These are phyloP conservation scores for Vitis riparia DNA, from an alignment of 164 flowering plant species.

Conservation along the genomic window DNA sequence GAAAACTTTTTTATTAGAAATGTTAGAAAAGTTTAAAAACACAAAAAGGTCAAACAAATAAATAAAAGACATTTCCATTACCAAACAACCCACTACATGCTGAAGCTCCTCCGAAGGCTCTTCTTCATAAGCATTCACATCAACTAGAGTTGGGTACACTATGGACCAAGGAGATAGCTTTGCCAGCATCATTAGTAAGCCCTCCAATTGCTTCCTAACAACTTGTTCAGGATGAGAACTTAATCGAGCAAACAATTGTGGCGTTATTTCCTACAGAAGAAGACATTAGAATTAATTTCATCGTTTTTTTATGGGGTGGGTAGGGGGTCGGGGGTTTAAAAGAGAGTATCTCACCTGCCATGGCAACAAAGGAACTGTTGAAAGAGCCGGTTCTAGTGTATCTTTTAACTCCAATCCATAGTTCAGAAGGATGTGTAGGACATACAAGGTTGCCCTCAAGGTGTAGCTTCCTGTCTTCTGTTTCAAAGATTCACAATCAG, in stretches of 20 bases:
- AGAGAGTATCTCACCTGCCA: conserved; percentile 79
- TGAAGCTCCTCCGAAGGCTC: conserved; percentile 88
- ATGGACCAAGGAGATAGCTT: conserved; percentile 88
- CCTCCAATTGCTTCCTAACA: conserved; percentile 77
- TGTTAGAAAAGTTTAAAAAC: background rate
- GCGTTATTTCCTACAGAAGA: conserved; percentile 74
- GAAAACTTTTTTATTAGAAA: background rate
- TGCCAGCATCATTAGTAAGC: conserved; percentile 78
- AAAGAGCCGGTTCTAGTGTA: conserved; percentile 74
- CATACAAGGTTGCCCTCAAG: conserved; percentile 73
- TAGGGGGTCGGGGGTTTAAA: background rate
- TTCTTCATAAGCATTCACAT: conserved; percentile 72
- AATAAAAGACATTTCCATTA: conserved; percentile 29
- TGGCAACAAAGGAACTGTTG: conserved; percentile 75
- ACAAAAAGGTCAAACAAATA: background rate
- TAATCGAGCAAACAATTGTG: conserved; percentile 93
- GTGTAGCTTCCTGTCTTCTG: conserved; percentile 59
- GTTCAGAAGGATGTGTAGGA: conserved; percentile 80
- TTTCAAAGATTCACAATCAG: conserved; percentile 39
- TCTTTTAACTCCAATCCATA: conserved; percentile 87
- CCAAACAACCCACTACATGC: conserved; percentile 80
- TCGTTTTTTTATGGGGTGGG: background rate
- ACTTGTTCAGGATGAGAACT: conserved; percentile 85
- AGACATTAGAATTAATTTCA: background rate
- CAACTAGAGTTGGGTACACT: conserved; percentile 91